Conservation (phyloP, 192 early-diverging fungal species). For the Coemansia sp. region DNA sequence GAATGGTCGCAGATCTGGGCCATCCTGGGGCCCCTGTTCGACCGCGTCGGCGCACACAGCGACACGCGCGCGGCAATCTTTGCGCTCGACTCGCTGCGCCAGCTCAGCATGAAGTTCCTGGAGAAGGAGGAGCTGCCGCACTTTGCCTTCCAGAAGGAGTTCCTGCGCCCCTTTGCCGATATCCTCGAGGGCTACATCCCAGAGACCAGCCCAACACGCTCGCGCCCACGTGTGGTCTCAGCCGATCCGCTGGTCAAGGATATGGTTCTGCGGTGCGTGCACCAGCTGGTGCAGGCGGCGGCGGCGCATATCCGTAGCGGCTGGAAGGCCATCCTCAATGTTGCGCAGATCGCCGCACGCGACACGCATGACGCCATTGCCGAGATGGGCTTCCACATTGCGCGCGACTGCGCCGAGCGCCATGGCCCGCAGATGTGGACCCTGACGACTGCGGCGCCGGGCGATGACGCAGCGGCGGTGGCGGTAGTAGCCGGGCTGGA, state of each 20-base stretch:
- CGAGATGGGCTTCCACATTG: constrained; percentile 69
- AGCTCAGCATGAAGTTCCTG: constrained; percentile 91
- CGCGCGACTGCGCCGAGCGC: constrained; percentile 37
- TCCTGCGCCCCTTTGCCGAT: constrained; percentile 84
- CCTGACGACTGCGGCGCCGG: constrained; percentile 9
- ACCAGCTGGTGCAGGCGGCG: constrained; percentile 71
- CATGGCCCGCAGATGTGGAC: constrained; percentile 45
- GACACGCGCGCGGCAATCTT: constrained; percentile 82
- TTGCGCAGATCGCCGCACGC: constrained; percentile 64
- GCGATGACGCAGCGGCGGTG: background rate
- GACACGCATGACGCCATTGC: constrained; percentile 69
- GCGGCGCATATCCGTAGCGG: constrained; percentile 80
- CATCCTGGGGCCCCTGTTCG: constrained; percentile 80
- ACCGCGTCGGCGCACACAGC: constrained; percentile 83
- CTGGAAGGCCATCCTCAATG: constrained; percentile 70
- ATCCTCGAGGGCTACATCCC: constrained; percentile 77
- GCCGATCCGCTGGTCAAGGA: constrained; percentile 59
- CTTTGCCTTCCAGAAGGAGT: constrained; percentile 93
- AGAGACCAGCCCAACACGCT: constrained; percentile 24
- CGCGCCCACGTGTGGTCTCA: constrained; percentile 6
- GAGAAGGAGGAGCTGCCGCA: constrained; percentile 93
- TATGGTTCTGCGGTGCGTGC: constrained; percentile 78
- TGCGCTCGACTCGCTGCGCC: constrained; percentile 88
- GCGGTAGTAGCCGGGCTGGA: constrained; percentile 18
- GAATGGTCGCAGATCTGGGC: constrained; percentile 95